Conservation (phyloP, 106 monocot species). For the Platanthera zijinensis region DNA sequence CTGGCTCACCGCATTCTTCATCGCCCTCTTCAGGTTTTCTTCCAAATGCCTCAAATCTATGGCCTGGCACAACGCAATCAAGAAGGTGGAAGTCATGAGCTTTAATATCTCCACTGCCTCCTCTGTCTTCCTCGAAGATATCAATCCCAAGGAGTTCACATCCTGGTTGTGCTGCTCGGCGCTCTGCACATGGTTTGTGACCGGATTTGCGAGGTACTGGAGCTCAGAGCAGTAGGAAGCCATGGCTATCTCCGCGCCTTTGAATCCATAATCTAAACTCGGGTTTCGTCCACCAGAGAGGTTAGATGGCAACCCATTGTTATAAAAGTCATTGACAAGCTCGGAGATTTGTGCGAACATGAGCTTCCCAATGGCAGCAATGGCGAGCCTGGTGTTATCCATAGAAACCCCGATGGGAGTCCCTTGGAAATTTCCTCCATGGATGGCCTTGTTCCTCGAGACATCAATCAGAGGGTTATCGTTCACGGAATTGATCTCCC, state of each 20-base stretch:
- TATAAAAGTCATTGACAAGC: constrained; percentile 49
- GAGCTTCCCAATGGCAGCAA: constrained; percentile 29
- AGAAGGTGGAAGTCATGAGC: constrained; percentile 27
- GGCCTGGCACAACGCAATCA: constrained; percentile 12
- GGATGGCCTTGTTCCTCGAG: constrained; percentile 42
- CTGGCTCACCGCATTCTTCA: constrained; percentile 17
- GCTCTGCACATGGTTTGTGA: too few species aligned
- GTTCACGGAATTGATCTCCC: constrained; percentile 41
- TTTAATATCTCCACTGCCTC: constrained; percentile 14
- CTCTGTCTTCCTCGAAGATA: constrained; percentile 31
- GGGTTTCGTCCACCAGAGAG: constrained; percentile 19
- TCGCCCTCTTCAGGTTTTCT: constrained; percentile 10
- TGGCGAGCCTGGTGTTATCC: constrained; percentile 40
- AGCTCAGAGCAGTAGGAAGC: constrained; percentile 50
- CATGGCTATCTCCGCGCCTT: constrained; percentile 56
- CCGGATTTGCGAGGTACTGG: constrained; percentile 36
- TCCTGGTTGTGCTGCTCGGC: constrained; percentile 14
- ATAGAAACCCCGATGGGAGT: constrained; percentile 69
- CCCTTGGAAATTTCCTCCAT: constrained; percentile 77
- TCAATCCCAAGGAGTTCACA: constrained; percentile 34
- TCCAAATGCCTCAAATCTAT: constrained; percentile 18
- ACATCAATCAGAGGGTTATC: constrained; percentile 31
- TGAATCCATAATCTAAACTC: constrained; percentile 40
- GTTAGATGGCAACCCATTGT: constrained; percentile 35
- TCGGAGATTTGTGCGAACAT: constrained; percentile 45